Conservation (phyloP, 2,329 filamentous ascomycete species). For the Nothopassalora personata region DNA sequence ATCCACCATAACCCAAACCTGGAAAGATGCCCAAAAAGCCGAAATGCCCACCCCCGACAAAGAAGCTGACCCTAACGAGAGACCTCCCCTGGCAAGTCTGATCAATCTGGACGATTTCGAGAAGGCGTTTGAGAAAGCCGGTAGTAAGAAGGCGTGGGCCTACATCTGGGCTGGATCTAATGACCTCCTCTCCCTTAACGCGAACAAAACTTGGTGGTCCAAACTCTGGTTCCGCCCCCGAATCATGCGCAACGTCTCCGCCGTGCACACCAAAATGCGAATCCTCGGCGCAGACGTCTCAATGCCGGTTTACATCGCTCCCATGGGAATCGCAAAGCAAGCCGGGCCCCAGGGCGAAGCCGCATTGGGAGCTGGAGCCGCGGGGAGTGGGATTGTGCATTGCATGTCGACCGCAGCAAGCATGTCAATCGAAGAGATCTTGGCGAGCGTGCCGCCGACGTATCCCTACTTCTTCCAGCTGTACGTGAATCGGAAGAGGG, state of each 20-base stretch:
- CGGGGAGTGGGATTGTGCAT: conserved; percentile 30
- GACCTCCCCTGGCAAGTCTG: conserved; percentile 43
- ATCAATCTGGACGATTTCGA: conserved; percentile 47
- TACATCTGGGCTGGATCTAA: conserved; percentile 48
- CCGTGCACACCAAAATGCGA: conserved; percentile 32
- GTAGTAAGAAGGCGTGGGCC: conserved; percentile 37
- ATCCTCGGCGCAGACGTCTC: conserved; percentile 31
- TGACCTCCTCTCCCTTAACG: conserved; percentile 43
- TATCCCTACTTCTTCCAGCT: conserved; percentile 54
- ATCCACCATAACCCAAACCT: conserved; percentile 28
- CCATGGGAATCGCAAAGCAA: conserved; percentile 22
- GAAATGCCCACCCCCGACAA: conserved; percentile 17
- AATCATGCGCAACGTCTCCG: conserved; percentile 40
- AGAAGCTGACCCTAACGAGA: conserved; percentile 29
- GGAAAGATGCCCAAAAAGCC: conserved; percentile 28
- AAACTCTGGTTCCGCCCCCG: conserved; percentile 46
- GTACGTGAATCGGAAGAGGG: conserved; percentile 55
- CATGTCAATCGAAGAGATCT: conserved; percentile 30
- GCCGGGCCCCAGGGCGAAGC: conserved; percentile 25
- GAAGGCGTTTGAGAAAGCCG: conserved; percentile 34
- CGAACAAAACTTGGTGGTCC: conserved; percentile 40
- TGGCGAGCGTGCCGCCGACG: conserved; percentile 23
- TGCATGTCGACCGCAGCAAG: conserved; percentile 30
- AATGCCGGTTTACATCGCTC: conserved; percentile 37
- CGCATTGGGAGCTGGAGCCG: conserved; percentile 31